Percentiles rank a stretch among this genome's conserved stretches.
Evolutionary conservation across 2,329 filamentous ascomycete genomes (phyloP).

Genomic region (Calonectria montana): DNA sequence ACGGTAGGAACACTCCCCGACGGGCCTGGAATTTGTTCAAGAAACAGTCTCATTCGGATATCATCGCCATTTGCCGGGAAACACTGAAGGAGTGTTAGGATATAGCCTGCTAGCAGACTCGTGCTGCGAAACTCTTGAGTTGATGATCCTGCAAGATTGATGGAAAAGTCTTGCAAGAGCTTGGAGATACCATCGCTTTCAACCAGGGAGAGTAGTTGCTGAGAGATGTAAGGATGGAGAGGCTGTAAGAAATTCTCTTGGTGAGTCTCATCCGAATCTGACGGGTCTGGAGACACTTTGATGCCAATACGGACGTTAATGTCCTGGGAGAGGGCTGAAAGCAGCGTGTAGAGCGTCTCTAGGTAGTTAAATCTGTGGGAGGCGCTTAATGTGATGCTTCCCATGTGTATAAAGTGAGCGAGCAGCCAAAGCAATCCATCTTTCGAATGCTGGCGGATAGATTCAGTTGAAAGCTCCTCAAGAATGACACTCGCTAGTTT

Average conservation of each 20-base stretch:
- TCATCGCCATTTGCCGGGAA: constrained; percentile 87
- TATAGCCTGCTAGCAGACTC: constrained; percentile 84
- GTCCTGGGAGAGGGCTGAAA: constrained; percentile 63
- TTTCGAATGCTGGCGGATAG: constrained; percentile 43
- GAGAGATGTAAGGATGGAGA: constrained; percentile 69
- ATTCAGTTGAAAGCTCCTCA: constrained; percentile 45
- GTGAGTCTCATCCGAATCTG: constrained; percentile 26
- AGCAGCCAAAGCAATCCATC: constrained; percentile 71
- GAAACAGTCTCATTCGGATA: constrained; percentile 93
- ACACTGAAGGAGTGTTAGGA: constrained; percentile 84
- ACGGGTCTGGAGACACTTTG: constrained; percentile 22
- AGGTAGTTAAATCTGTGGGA: constrained; percentile 57
- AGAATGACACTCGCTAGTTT: constrained; percentile 57
- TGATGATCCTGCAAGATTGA: constrained; percentile 45
- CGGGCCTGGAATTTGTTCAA: constrained; percentile 55
- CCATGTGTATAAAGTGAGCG: constrained; percentile 73
- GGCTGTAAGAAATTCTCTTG: constrained; percentile 36
- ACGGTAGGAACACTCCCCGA: constrained; percentile 67
- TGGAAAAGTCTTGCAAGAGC: constrained; percentile 49
- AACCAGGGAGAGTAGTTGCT: constrained; percentile 77
- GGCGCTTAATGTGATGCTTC: constrained; percentile 51
- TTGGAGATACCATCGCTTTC: constrained; percentile 78
- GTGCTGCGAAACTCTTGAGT: constrained; percentile 53
- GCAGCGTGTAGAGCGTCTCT: constrained; percentile 63
- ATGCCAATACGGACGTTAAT: constrained; percentile 59